Percentiles rank a stretch among this genome's conserved stretches.
These are phyloP conservation scores for Trifolium dubium DNA, from an alignment of 306 rosid genomes.

Conservation along the genomic window DNA sequence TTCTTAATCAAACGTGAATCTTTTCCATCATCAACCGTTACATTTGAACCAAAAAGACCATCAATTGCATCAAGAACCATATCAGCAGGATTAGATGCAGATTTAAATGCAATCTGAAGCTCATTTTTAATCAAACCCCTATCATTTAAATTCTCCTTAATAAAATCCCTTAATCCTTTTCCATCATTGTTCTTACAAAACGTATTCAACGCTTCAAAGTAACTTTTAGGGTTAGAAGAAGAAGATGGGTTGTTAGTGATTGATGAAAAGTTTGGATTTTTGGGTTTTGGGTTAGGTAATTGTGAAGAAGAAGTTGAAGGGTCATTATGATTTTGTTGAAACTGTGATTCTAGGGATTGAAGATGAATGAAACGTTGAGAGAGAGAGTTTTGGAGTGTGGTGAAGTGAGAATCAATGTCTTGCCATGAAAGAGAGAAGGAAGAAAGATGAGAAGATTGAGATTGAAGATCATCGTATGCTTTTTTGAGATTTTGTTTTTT, in stretches of 20 bases:
- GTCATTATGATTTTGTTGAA: conserved; percentile 13
- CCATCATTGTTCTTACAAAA: conserved; percentile 71
- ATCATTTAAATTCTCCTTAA: conserved; percentile 48
- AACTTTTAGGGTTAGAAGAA: conserved; percentile 16
- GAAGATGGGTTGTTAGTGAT: conserved; percentile 38
- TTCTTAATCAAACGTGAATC: conserved; percentile 49
- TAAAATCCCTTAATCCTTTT: conserved; percentile 60
- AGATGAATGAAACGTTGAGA: conserved; percentile 57
- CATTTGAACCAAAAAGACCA: conserved; percentile 48
- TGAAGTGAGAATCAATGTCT: conserved; percentile 68
- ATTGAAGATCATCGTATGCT: conserved; percentile 72
- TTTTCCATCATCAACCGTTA: conserved; percentile 36
- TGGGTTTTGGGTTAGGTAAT: conserved; percentile 7
- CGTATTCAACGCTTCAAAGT: conserved; percentile 40
- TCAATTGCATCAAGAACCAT: conserved; percentile 69
- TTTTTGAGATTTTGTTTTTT: conserved; percentile 67
- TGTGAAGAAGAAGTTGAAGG: conserved; percentile 40
- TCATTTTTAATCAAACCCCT: conserved; percentile 44
- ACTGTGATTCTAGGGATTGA: conserved; percentile 57
- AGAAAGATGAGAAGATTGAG: conserved; percentile 56
- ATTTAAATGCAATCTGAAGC: conserved; percentile 55
- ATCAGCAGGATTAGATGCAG: conserved; percentile 57
- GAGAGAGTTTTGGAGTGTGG: conserved; percentile 62
- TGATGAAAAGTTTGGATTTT: conserved; percentile 15
- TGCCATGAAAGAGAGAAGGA: conserved; percentile 68